These are phyloP conservation scores for Sporobolomyces roseus DNA, from an alignment of 768 basidiomycete species.

Conservation along the genomic window DNA sequence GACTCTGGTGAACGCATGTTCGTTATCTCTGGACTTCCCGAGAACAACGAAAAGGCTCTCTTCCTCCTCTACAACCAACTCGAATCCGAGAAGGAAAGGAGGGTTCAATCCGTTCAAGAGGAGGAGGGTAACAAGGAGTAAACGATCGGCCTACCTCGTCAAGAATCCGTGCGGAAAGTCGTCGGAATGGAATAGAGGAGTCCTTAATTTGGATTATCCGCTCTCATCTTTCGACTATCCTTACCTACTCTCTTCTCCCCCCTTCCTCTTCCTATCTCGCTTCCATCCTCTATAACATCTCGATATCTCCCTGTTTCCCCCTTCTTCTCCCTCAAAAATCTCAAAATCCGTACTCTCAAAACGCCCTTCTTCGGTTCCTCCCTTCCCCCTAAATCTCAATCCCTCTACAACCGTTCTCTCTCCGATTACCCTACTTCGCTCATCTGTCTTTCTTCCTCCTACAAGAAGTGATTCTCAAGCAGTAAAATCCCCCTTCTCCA, in stretches of 20 bases:
- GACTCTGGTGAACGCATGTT: conserved; percentile 99
- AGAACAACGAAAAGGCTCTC: conserved; percentile 90
- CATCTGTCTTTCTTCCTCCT: too few relatives aligned
- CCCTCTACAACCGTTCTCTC: too few relatives aligned
- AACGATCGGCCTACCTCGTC: too few relatives aligned
- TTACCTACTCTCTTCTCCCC: neutral
- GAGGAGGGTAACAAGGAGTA: conserved; percentile 28
- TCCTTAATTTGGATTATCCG: neutral
- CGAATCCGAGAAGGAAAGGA: conserved; percentile 54
- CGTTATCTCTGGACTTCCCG: conserved; percentile 84
- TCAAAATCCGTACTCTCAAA: too few relatives aligned
- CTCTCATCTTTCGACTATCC: neutral
- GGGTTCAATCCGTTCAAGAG: conserved; percentile 41
- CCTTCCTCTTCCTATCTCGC: neutral
- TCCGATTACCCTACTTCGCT: too few relatives aligned
- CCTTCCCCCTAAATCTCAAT: too few relatives aligned
- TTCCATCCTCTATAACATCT: neutral
- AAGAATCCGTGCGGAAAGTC: too few relatives aligned
- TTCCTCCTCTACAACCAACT: conserved; percentile 96
- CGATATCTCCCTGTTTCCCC: too few relatives aligned
- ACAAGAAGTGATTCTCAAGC: too few relatives aligned
- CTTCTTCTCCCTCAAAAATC: too few relatives aligned
- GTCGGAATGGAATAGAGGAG: neutral
- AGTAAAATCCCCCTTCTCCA: too few relatives aligned
- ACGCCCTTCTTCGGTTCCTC: too few relatives aligned